Evolutionary conservation across 176 grass and related monocot species (phyloP).

Genomic region (Musa itinerans): DNA sequence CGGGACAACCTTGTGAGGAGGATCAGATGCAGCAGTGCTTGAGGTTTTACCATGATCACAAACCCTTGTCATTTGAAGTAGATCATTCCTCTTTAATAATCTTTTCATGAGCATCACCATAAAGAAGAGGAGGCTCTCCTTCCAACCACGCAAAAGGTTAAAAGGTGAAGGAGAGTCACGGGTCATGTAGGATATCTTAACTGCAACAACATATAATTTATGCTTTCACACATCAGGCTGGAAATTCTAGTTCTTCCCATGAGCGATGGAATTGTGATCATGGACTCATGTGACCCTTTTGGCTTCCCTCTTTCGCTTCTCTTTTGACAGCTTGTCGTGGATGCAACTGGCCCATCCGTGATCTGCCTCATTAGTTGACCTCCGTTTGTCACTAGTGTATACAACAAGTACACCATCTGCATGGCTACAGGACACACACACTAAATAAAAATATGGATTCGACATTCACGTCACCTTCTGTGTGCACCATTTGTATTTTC

Average conservation of each 20-base stretch:
- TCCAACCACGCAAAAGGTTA: slow-evolving; percentile 7
- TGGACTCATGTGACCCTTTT: slow-evolving; percentile 27
- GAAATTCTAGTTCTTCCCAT: neutral
- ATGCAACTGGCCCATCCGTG: slow-evolving; percentile 24
- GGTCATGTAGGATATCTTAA: neutral
- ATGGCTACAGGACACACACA: neutral
- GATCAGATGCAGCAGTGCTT: too few relatives aligned
- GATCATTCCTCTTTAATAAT: neutral
- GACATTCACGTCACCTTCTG: slow-evolving; percentile 5
- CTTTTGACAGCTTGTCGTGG: slow-evolving; percentile 27
- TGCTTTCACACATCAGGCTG: slow-evolving; percentile 2
- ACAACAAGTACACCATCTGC: slow-evolving; percentile 5
- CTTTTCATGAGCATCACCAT: neutral
- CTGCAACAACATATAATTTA: neutral
- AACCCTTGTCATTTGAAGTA: too few relatives aligned
- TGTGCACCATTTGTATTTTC: neutral
- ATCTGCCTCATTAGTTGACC: slow-evolving; percentile 44
- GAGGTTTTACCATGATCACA: too few relatives aligned
- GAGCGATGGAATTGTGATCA: neutral
- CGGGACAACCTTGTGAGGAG: too few relatives aligned
- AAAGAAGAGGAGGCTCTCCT: neutral
- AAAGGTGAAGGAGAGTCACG: neutral
- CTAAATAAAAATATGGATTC: slow-evolving; percentile 13
- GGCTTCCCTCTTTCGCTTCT: slow-evolving; percentile 5
- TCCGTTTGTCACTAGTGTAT: slow-evolving; percentile 28